Conservation (phyloP, 2,329 filamentous ascomycete genomes). For the Coccinonectria pachysandricola region DNA sequence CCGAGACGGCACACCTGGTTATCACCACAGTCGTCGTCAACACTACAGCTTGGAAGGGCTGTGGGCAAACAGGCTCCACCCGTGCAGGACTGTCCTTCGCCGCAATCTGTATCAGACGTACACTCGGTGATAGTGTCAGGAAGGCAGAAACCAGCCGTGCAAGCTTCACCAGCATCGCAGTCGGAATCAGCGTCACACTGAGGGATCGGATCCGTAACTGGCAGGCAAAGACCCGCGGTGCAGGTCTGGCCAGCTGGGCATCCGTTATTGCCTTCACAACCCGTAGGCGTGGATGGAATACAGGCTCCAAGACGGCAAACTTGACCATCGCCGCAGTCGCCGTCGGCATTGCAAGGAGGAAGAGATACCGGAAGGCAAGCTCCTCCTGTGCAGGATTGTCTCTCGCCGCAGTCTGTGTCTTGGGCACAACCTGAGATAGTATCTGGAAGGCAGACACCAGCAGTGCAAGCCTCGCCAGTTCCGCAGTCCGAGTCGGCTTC, state of each 20-base stretch:
- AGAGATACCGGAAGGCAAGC: slow-evolving; percentile 1
- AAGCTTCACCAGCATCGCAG: neutral
- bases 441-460: neutral
- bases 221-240: neutral
- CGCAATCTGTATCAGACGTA: neutral
- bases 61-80: neutral
- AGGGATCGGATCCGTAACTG: neutral
- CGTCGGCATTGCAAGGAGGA: neutral
- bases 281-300: neutral
- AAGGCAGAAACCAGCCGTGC: neutral
- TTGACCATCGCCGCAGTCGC: slow-evolving; percentile 1
- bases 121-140: neutral
- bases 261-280: neutral
- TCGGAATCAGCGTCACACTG: neutral
- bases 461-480: slow-evolving; percentile 1
- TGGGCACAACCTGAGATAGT: neutral
- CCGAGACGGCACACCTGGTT: neutral
- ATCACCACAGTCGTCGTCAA: neutral
- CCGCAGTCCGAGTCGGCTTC: neutral
- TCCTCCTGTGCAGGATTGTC: neutral
- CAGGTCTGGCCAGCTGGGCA: slow-evolving; percentile 1
- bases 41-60: neutral
- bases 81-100: neutral
- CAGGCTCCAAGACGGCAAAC: slow-evolving; percentile 1
- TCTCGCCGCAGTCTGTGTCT: neutral